A percentile compares a stretch with the other conserved stretches of the same genome.
These are phyloP conservation scores for Nemania abortiva DNA, from an alignment of 2,329 filamentous ascomycete genomes.

Conservation along the genomic window DNA sequence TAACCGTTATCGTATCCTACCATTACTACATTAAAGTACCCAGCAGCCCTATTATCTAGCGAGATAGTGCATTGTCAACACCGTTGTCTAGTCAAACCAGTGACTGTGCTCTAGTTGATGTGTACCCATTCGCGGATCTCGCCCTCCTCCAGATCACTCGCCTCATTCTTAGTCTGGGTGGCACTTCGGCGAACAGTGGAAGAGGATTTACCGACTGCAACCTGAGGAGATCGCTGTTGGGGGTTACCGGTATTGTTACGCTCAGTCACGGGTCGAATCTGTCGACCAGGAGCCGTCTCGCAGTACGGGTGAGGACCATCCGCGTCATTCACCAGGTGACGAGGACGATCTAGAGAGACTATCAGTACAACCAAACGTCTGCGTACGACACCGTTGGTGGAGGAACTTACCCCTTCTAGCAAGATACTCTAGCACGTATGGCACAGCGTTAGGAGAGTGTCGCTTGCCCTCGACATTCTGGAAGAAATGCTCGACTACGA, in stretches of 20 bases:
- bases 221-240: background rate
- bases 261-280: too few relatives aligned
- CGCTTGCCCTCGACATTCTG: constrained; percentile 57
- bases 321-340: background rate
- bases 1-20: too few relatives aligned
- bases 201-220: background rate
- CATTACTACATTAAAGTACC: too few relatives aligned
- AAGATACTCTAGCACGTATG: constrained; percentile 53
- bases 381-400: background rate
- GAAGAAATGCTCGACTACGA: constrained; percentile 60
- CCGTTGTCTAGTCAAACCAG: background rate
- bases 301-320: background rate
- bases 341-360: background rate
- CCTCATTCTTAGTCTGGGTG: background rate
- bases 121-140: constrained; percentile 10
- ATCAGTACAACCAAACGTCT: background rate
- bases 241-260: background rate
- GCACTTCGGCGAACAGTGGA: too few relatives aligned
- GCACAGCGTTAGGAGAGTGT: constrained; percentile 54
- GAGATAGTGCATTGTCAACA: background rate
- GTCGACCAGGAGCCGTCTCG: too few relatives aligned
- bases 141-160: constrained; percentile 11
- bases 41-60: too few relatives aligned
- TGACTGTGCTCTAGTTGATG: background rate
- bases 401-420: constrained; percentile 39